Evolutionary conservation across 495 filamentous ascomycete species (phyloP).

Genomic region (Mycothermus thermophilus): DNA sequence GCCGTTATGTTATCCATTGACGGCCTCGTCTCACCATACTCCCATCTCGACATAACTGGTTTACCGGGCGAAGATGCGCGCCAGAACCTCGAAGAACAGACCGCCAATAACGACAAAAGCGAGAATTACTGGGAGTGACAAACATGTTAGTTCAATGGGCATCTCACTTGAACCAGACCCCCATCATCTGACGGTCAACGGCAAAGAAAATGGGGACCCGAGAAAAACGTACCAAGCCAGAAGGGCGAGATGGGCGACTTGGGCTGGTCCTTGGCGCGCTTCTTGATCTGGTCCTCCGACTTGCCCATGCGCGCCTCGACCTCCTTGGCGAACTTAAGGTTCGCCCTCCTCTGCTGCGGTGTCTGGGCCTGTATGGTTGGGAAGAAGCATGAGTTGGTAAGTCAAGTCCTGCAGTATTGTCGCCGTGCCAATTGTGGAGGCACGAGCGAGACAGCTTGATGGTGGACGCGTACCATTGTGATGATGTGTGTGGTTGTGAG

Average conservation of each 20-base stretch:
- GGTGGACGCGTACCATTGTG: constrained; percentile 15
- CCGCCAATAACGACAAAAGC: constrained; percentile 77
- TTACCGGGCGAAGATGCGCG: constrained; percentile 52
- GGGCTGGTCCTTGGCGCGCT: constrained; percentile 42
- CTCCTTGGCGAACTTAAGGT: constrained; percentile 67
- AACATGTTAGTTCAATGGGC: not conserved
- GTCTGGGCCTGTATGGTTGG: constrained; percentile 94
- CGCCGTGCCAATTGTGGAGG: too few species aligned
- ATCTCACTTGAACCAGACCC: not conserved
- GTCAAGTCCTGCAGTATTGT: too few species aligned
- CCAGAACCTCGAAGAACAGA: constrained; percentile 65
- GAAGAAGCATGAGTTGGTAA: too few species aligned
- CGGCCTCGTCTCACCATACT: too few species aligned
- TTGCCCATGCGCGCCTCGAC: constrained; percentile 77
- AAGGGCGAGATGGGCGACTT: constrained; percentile 69
- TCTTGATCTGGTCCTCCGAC: constrained; percentile 53
- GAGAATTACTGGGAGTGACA: constrained; percentile 51
- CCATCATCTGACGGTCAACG: constrained; percentile 7
- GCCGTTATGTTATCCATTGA: too few species aligned
- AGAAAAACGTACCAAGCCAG: constrained; percentile 60
- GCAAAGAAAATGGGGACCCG: not conserved
- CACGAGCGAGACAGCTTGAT: too few species aligned
- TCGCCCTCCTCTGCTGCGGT: constrained; percentile 78
- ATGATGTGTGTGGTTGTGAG: not conserved
- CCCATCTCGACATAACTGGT: too few species aligned